Evolutionary conservation across 2,329 filamentous ascomycete species (phyloP), one percentile per base, ranked within the genome.

Genomic region (Aspergillus unguis): DNA sequence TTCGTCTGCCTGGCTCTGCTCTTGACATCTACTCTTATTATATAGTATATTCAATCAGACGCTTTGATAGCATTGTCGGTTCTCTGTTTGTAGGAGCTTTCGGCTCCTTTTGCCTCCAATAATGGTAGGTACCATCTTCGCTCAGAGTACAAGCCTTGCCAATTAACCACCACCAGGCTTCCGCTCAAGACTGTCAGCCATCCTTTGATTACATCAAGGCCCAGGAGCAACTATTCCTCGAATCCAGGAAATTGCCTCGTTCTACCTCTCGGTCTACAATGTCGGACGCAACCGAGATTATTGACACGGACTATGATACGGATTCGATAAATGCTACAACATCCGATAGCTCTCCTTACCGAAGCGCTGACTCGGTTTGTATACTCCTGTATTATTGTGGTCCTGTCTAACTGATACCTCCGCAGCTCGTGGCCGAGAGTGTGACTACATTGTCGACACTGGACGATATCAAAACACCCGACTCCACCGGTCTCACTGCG

Each of bases 401-500:
- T 17, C 27, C 4, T 23, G 17, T 8, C 55, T 58, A 44, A 57
- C 29, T 8, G 25, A 44, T 23, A 36, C n/a, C n/a, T 2, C 6
- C 35, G 65, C 43, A 91, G 87, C 80, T 82, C 57, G 81, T 80
- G 62, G 82, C 88, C 64, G 84, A 83, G 54, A 95, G 90, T 75
- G 84, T 92, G 66, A 92, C 90, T 3, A 95, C 92, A 2, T 78
- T 94, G 35, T 95, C 91, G 5, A 92, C 90, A 1, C 91, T 88
- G 64, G 90, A 95, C 65, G 91, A 95, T 68, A 80, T 85, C 3
- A 83, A 84, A 29, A 96, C 92, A 27, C 92, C 92, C 17, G 81
- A 83, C 57, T 87, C 87, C 42, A 79, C 79, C 59, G 78, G 82
- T 58, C 80, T 83, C 55, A 79, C 79, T 57, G 77, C 78, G 28